Conservation (phyloP, 116 monocot genomes). For the Dioscorea cayenensis region DNA sequence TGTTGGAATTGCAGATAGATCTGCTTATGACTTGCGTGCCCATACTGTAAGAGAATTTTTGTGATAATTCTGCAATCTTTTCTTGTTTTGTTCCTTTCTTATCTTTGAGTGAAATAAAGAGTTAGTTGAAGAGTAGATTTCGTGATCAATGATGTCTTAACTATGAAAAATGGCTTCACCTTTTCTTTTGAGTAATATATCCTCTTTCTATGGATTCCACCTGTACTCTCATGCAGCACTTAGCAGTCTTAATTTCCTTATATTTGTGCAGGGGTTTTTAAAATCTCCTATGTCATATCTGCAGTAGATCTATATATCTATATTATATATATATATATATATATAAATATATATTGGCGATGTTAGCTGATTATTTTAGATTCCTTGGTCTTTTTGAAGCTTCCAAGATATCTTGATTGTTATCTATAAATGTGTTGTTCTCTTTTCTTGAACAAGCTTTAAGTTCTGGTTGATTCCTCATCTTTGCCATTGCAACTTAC, state of each 20-base stretch:
- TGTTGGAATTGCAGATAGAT: conserved; percentile 97
- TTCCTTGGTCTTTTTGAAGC: background rate
- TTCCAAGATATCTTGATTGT: background rate
- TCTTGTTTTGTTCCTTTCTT: background rate
- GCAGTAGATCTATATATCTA: too few species aligned
- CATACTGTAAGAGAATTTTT: conserved; percentile 52
- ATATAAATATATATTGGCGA: too few species aligned
- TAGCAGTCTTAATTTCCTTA: background rate
- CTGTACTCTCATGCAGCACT: background rate
- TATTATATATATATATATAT: too few species aligned
- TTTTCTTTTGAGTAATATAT: background rate
- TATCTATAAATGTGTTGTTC: background rate
- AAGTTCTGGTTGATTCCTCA: background rate
- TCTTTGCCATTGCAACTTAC: background rate
- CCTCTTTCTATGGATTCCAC: background rate
- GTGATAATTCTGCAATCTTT: too few species aligned
- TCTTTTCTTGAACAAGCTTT: background rate
- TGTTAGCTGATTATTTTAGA: background rate
- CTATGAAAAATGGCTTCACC: background rate
- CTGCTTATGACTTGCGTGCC: conserved; percentile 88
- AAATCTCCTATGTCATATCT: too few species aligned
- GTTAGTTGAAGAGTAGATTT: background rate
- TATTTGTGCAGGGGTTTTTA: background rate
- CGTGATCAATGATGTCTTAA: background rate
- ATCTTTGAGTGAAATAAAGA: background rate